Percentiles rank a stretch among this genome's conserved stretches.
phyloP scores from a whole-genome alignment of 306 rosid species.

The Quercus aquifolioides region DNA sequence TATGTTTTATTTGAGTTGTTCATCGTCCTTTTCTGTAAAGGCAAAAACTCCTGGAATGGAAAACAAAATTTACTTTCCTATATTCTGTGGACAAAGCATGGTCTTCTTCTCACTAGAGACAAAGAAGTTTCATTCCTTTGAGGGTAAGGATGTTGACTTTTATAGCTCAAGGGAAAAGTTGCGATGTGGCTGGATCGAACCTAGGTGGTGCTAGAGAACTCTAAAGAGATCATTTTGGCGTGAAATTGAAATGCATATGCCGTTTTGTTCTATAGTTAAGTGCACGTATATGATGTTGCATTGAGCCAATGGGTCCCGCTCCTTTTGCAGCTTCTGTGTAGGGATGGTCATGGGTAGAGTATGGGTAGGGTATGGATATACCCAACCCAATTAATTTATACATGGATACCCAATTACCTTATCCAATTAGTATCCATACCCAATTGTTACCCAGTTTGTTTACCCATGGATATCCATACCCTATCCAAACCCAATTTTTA shows the following conservation, averaged over 20 bases:
- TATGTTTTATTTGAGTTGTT: neutral
- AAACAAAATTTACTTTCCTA: neutral
- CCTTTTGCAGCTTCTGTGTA: no score
- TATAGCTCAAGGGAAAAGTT: neutral
- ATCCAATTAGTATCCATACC: no score
- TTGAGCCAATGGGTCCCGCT: no score
- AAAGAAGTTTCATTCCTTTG: neutral
- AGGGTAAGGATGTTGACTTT: neutral
- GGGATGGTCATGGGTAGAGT: no score
- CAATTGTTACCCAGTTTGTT: no score
- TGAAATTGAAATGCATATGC: no score
- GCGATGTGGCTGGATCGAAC: neutral
- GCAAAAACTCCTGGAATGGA: neutral
- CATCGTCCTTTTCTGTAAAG: neutral
- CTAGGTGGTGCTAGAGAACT: neutral
- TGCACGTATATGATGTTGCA: no score
- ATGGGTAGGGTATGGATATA: no score
- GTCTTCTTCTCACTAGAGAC: neutral
- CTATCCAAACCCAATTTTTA: no score
- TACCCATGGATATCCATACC: no score
- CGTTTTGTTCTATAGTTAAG: neutral
- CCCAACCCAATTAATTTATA: no score
- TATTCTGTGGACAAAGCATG: neutral
- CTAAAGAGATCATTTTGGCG: neutral
- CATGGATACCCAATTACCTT: no score